These are phyloP conservation scores for Manihot esculenta DNA, from an alignment of 441 rosid genomes.

Conservation along the genomic window DNA sequence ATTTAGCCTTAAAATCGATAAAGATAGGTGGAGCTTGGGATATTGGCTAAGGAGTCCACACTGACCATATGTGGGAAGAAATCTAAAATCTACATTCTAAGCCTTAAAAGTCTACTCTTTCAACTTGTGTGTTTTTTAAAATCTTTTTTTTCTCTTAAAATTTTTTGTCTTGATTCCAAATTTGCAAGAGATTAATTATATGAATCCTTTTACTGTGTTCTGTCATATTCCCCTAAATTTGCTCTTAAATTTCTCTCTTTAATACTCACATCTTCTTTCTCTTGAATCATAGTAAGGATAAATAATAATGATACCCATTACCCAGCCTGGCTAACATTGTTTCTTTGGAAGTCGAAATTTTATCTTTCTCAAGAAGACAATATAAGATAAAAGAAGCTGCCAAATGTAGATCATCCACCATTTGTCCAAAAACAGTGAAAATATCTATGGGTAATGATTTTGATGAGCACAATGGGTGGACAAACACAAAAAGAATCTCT, in stretches of 20 bases:
- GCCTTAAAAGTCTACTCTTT: conserved; percentile 3
- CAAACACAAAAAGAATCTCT: conserved; percentile 3
- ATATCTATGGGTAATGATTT: conserved; percentile 20
- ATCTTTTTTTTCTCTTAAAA: no score
- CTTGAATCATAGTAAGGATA: conserved; percentile 15
- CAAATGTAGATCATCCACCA: background rate
- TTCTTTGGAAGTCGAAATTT: background rate
- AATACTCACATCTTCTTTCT: background rate
- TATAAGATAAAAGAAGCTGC: background rate
- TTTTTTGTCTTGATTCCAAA: background rate
- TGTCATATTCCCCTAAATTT: background rate
- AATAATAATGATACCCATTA: conserved; percentile 20
- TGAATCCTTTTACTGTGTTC: background rate
- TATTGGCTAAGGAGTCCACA: background rate
- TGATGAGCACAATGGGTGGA: background rate
- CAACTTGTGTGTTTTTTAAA: background rate
- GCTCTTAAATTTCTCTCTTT: background rate
- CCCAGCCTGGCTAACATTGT: conserved; percentile 18
- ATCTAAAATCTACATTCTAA: background rate
- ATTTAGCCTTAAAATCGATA: no score
- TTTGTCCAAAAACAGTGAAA: background rate
- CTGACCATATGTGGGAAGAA: background rate
- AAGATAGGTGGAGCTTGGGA: background rate
- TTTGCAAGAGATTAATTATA: background rate
- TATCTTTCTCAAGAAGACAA: background rate